Conservation (phyloP, 139 green algal genomes). For the Nannochloris sp. region DNA sequence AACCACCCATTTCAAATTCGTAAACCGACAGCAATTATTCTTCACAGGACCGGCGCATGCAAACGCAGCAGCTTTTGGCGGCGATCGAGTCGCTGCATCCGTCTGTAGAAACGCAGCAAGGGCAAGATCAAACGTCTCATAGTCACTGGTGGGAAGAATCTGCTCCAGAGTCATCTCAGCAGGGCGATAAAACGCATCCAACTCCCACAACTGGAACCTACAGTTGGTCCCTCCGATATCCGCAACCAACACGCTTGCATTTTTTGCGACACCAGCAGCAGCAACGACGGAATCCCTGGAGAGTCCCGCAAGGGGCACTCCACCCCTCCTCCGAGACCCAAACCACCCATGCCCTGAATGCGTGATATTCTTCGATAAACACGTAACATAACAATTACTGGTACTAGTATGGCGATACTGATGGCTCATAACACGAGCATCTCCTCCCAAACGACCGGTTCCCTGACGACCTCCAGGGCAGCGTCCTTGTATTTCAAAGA, state of each 20-base stretch:
- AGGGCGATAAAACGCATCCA: conserved; percentile 20
- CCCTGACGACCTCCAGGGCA: no score
- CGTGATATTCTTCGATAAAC: no score
- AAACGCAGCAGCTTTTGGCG: conserved; percentile 39
- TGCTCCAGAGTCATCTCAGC: conserved; percentile 21
- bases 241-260: conserved; percentile 53
- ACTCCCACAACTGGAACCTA: conserved; percentile 69
- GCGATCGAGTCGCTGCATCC: neutral
- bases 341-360: no score
- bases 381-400: no score
- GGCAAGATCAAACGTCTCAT: conserved; percentile 10
- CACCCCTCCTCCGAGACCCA: no score
- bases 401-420: no score
- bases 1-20: conserved; percentile 78
- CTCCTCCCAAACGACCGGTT: no score
- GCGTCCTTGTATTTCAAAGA: no score
- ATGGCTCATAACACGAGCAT: no score
- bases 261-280: neutral
- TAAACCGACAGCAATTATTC: conserved; percentile 74
- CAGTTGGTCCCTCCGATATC: conserved; percentile 94
- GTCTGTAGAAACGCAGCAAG: conserved; percentile 1
- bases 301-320: no score
- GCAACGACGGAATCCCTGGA: no score
- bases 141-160: conserved; percentile 22
- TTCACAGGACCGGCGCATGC: conserved; percentile 75